Evolutionary conservation across 129 eudicot species (phyloP).

Genomic region (Scalesia atractyloides): DNA sequence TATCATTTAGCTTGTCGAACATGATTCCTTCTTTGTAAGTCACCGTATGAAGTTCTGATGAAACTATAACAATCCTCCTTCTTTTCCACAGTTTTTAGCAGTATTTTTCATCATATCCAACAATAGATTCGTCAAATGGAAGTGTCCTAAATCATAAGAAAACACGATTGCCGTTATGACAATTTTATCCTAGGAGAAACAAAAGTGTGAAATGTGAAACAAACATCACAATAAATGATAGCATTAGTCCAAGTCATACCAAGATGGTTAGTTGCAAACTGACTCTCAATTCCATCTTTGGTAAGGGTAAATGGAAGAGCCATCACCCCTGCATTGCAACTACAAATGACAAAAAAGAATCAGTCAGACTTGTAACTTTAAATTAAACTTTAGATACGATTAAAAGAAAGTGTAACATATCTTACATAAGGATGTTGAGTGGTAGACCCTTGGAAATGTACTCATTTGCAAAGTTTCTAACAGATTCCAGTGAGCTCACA

Average conservation of each 20-base stretch:
- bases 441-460: slow-evolving; percentile 28
- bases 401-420: background rate
- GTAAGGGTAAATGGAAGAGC: too few species aligned
- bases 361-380: background rate
- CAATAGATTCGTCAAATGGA: too few species aligned
- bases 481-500: slow-evolving; percentile 74
- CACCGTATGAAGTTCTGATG: slow-evolving; percentile 56
- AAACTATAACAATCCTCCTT: slow-evolving; percentile 82
- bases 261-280: slow-evolving; percentile 86
- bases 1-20: too few species aligned
- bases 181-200: background rate
- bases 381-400: background rate
- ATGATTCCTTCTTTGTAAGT: slow-evolving; percentile 22
- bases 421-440: slow-evolving; percentile 86
- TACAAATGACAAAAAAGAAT: background rate
- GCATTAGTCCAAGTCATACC: slow-evolving; percentile 40
- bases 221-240: background rate
- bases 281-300: slow-evolving; percentile 60
- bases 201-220: background rate
- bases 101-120: slow-evolving; percentile 60
- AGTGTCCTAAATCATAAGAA: background rate
- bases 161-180: background rate
- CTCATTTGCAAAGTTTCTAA: slow-evolving; percentile 68
- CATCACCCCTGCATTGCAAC: too few species aligned
- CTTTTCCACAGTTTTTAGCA: slow-evolving; percentile 52